Base-by-base conservation (phyloP, 805 yeast genomes). In the Barnettozyma botsteinii region DNA sequence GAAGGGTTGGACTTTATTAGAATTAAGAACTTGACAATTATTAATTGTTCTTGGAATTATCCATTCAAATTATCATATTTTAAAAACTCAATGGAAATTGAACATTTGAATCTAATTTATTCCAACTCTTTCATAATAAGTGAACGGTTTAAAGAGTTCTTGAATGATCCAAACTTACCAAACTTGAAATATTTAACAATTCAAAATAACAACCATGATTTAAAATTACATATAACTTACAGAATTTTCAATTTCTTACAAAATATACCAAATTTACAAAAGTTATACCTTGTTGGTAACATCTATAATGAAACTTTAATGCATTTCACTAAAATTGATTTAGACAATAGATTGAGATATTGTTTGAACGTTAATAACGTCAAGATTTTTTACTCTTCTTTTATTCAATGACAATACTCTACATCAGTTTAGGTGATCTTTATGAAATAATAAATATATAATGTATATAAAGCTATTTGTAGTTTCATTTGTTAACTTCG, bases 11-110 rank as follows among this genome's bases (percentile, higher is more conserved):
- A 52, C 2, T 49, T 53, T 5, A 35, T 40, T 11, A 28, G 46
- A 1, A 49, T 68, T 22, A 47, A 49, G 5, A 48, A 46, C 2
- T 47, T 73, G 20, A 46, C 52, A 4, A 47, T 76, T 5, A 46
- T 52, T 12, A 64, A 75, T 45, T 76, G 81, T 53, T 66, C 70
- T 2, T 76, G 81, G 81, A 72, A 71, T 43, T 76, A 73, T 45
- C 81, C 81, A 1, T 75, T 75, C 49, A 61, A 66, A 15, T 51
- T 74, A 32, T 55, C 53, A 20, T 49, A 49, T 24, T 60, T 60
- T 38, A 61, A 60, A 6, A 47, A 47, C 18, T 42, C 46, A 14
- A 47, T 39, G 30, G 39, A 47, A 17, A 49, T 61, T 34, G 50
- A 46, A 15, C 40, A 42, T n/a, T 40, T 62, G 19, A 47, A 45